A percentile compares a stretch with the other conserved stretches of the same genome.
These are phyloP conservation scores for Termitomyces sp. DNA, from an alignment of 768 basidiomycete genomes.

Conservation along the genomic window DNA sequence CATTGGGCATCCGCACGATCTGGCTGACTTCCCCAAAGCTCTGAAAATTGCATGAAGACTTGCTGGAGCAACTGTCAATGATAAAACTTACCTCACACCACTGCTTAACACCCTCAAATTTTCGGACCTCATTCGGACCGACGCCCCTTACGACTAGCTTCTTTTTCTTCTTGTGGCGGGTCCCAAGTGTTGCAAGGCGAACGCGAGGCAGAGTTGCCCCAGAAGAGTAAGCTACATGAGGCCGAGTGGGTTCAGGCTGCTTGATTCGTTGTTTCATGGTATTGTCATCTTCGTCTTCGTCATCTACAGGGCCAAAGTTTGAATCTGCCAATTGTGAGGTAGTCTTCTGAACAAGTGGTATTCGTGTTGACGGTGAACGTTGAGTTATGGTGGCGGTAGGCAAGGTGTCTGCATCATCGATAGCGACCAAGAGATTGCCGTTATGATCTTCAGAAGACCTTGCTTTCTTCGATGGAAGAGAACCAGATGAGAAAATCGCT, in stretches of 20 bases:
- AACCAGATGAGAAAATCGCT: slow-evolving; percentile 24
- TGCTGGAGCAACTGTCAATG: neutral
- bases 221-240: slow-evolving; percentile 35
- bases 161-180: slow-evolving; percentile 48
- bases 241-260: slow-evolving; percentile 19
- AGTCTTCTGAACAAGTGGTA: slow-evolving; percentile 30
- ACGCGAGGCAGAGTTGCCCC: slow-evolving; percentile 29
- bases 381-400: slow-evolving; percentile 7
- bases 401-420: slow-evolving; percentile 5
- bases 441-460: slow-evolving; percentile 12
- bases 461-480: slow-evolving; percentile 25
- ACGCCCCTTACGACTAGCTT: slow-evolving; percentile 73
- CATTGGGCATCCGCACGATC: slow-evolving; percentile 71
- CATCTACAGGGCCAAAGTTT: slow-evolving; percentile 12
- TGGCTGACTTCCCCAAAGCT: slow-evolving; percentile 74
- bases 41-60: slow-evolving; percentile 28
- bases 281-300: slow-evolving; percentile 25
- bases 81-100: slow-evolving; percentile 68
- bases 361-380: slow-evolving; percentile 16
- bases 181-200: slow-evolving; percentile 34
- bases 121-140: slow-evolving; percentile 51
- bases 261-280: slow-evolving; percentile 8
- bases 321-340: slow-evolving; percentile 19
- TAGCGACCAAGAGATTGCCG: slow-evolving; percentile 12
- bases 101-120: slow-evolving; percentile 62